These are phyloP conservation scores for Paecilomyces fulvus DNA, from an alignment of 2,329 filamentous ascomycete species.

Conservation along the genomic window DNA sequence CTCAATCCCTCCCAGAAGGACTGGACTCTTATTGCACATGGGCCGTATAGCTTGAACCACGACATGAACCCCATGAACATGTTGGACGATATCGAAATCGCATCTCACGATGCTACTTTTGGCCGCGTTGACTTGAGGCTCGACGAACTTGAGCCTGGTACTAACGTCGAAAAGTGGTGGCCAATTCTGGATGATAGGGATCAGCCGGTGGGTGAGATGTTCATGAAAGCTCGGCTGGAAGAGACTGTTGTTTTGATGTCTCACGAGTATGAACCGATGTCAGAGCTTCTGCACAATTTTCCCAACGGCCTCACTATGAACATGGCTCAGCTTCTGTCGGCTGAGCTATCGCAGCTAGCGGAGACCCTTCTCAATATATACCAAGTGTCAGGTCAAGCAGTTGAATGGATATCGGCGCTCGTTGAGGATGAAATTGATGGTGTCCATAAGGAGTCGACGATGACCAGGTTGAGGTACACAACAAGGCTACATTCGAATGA, in stretches of 20 bases:
- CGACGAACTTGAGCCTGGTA: slow-evolving; percentile 66
- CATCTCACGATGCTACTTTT: slow-evolving; percentile 38
- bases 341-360: slow-evolving; percentile 68
- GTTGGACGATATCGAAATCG: slow-evolving; percentile 39
- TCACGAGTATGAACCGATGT: slow-evolving; percentile 74
- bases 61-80: slow-evolving; percentile 32
- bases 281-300: slow-evolving; percentile 77
- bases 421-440: slow-evolving; percentile 98
- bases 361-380: slow-evolving; percentile 90
- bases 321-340: slow-evolving; percentile 69
- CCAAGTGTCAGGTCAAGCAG: slow-evolving; percentile 75
- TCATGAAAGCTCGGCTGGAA: slow-evolving; percentile 74
- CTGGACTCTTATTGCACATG: slow-evolving; percentile 41
- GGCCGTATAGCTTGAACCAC: slow-evolving; percentile 33
- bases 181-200: slow-evolving; percentile 68
- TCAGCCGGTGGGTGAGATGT: slow-evolving; percentile 70
- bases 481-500: slow-evolving; percentile 58
- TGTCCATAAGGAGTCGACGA: slow-evolving; percentile 69
- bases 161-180: slow-evolving; percentile 82
- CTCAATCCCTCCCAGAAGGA: slow-evolving; percentile 41
- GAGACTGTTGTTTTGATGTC: slow-evolving; percentile 84
- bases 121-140: slow-evolving; percentile 69
- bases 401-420: slow-evolving; percentile 84
- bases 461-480: slow-evolving; percentile 53
- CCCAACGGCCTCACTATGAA: slow-evolving; percentile 74